phyloP scores from a whole-genome alignment of 2,329 filamentous ascomycete species.

The Aspergillus oerlinghausenensis region DNA sequence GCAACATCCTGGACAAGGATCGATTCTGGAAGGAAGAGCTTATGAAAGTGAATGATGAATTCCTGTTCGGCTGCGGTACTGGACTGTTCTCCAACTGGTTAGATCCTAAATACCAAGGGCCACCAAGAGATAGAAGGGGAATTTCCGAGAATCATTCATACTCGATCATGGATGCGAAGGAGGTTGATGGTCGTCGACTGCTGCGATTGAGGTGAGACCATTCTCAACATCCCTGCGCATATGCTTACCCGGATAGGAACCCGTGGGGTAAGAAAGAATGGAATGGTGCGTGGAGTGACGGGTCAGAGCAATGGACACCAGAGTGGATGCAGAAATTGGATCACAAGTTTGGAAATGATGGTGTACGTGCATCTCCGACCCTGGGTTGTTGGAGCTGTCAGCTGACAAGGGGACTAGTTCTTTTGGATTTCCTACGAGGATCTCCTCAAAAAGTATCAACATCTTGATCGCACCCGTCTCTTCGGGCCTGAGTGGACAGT shows the following conservation, averaged over 20 bases:
- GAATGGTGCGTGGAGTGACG: slow-evolving; percentile 77
- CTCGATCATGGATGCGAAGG: slow-evolving; percentile 56
- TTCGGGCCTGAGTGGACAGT: slow-evolving; percentile 59
- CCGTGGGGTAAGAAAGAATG: slow-evolving; percentile 80
- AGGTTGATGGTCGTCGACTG: slow-evolving; percentile 59
- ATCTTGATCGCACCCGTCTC: slow-evolving; percentile 57
- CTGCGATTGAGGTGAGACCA: slow-evolving; percentile 54
- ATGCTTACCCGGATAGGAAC: slow-evolving; percentile 50
- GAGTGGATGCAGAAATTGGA: slow-evolving; percentile 69
- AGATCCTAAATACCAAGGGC: slow-evolving; percentile 29
- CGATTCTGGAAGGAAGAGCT: slow-evolving; percentile 80
- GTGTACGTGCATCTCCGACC: slow-evolving; percentile 35
- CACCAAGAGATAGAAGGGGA: slow-evolving; percentile 38
- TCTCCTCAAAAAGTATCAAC: slow-evolving; percentile 54
- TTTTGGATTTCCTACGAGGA: slow-evolving; percentile 61
- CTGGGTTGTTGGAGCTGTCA: not conserved
- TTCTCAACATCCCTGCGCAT: not conserved
- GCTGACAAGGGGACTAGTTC: slow-evolving; percentile 27
- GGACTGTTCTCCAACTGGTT: slow-evolving; percentile 44
- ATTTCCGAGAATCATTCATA: slow-evolving; percentile 51
- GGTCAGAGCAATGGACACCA: slow-evolving; percentile 77
- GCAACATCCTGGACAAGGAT: slow-evolving; percentile 59
- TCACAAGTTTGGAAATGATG: slow-evolving; percentile 73
- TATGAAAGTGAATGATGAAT: slow-evolving; percentile 73
- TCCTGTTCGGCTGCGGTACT: slow-evolving; percentile 50